Base-by-base conservation (phyloP, 768 basidiomycete genomes). In the Auricularia heimuer region DNA sequence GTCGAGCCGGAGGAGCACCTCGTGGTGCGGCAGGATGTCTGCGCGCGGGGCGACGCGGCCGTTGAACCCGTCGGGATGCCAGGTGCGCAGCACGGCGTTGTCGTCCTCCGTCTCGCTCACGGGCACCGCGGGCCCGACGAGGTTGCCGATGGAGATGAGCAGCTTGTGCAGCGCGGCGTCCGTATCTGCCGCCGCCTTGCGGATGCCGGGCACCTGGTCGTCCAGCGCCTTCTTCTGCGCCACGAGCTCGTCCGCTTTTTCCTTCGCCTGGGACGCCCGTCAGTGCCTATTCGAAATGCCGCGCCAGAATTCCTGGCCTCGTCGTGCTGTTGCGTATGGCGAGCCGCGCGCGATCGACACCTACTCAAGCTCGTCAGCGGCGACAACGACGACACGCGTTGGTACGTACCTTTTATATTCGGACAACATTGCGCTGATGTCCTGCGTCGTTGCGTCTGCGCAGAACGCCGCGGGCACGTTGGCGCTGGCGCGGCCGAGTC, bases 81-180 rank as follows among this genome's bases (percentile, higher is more conserved):
- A 98, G 64, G 85, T 92, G 66, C 86, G 81, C 14, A 94, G 68
- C 3, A 87, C 87, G 1, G 75, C 78, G 75, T 99, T 99, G 74
- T 98, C 94, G 71, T 98, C 97, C 93, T 99, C 96, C 24, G 90
- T 94, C 75, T 82, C 70, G 76, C 90, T 93, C 68, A 95, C 84
- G 3, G 94, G 93, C 1, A 87, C 94, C 54, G 82, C 81, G 70
- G 89, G 87, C 63, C 91, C 92, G 12, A 99, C 94, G 66, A 98
- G 85, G 54, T 76, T 72, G n/a, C 62, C 60, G 24, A 76, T 18
- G 21, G 66, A 70, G 10, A 35, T 12, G 4, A 12, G 61, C 35
- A 65, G 64, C 11, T 56, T 21, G 18, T 14, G 73, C 18, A 89
- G 80, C 3, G 85, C 84, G 3, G 87, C 87, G 3, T 88, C 89